Evolutionary conservation across 345 rosid genomes (phyloP).

Genomic region (Anacardium occidentale): DNA sequence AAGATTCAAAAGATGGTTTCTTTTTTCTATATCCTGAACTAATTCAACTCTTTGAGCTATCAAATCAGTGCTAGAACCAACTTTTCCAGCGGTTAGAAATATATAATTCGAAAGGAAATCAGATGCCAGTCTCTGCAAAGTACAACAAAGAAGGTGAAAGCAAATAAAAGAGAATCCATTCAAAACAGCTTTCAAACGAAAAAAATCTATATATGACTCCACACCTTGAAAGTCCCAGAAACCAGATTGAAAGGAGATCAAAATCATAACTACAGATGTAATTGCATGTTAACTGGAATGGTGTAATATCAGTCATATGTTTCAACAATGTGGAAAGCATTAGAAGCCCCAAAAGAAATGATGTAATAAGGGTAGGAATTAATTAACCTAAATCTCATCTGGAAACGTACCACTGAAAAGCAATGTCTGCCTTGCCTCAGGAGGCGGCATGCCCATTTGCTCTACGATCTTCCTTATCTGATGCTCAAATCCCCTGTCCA

Average conservation of each 20-base stretch:
- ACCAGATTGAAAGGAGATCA: too few species aligned
- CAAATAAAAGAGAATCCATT: too few species aligned
- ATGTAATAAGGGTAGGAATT: background rate
- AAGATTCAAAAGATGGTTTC: constrained; percentile 34
- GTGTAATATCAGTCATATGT: too few species aligned
- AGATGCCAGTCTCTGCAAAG: constrained; percentile 56
- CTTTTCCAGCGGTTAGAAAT: constrained; percentile 53
- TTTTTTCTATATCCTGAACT: constrained; percentile 49
- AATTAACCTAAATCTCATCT: constrained; percentile 44
- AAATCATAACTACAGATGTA: too few species aligned
- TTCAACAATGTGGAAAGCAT: background rate
- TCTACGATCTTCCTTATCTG: constrained; percentile 56
- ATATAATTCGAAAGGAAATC: constrained; percentile 52
- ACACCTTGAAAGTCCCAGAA: background rate
- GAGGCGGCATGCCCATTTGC: constrained; percentile 52
- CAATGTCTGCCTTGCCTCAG: constrained; percentile 52
- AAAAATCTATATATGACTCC: background rate
- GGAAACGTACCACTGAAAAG: constrained; percentile 65
- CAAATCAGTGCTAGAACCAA: constrained; percentile 49
- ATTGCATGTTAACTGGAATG: too few species aligned
- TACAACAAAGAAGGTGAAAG: background rate
- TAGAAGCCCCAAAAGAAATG: background rate
- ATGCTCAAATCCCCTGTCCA: constrained; percentile 67
- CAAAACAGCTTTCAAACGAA: background rate
- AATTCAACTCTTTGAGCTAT: constrained; percentile 46